These are phyloP conservation scores for Chlamydomonas reinhardtii DNA, from an alignment of 163 green algal species.

Conservation along the genomic window DNA sequence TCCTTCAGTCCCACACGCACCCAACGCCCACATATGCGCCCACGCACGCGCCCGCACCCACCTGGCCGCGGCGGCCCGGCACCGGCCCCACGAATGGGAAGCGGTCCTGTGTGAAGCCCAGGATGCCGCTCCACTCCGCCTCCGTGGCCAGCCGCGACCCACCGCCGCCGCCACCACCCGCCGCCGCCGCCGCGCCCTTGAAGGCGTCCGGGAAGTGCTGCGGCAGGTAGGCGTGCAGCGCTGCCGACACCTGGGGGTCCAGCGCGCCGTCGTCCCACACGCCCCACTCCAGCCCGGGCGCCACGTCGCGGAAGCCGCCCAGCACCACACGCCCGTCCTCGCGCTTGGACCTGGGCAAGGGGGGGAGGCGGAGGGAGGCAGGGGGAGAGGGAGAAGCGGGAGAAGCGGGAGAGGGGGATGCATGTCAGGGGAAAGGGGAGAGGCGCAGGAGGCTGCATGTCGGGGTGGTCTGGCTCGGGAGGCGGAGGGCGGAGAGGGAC, in stretches of 20 bases:
- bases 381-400: neutral
- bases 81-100: constrained; percentile 40
- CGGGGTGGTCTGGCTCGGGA: too few species aligned
- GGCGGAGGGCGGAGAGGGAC: too few species aligned
- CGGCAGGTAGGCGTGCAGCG: constrained; percentile 35
- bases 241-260: neutral
- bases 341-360: constrained; percentile 39
- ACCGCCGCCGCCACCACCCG: too few species aligned
- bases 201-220: constrained; percentile 7
- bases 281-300: constrained; percentile 44
- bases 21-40: neutral
- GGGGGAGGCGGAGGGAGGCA: constrained; percentile 12
- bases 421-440: neutral
- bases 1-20: too few species aligned
- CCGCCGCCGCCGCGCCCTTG: too few species aligned
- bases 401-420: too few species aligned
- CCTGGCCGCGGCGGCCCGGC: constrained; percentile 31
- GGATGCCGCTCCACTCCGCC: constrained; percentile 45
- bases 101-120: constrained; percentile 49
- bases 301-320: constrained; percentile 52
- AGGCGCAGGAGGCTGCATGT: too few species aligned
- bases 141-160: neutral
- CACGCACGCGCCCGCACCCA: neutral
- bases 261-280: constrained; percentile 22
- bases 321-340: constrained; percentile 54